Conservation (phyloP, 148 eudicot species). For the Rhododendron molle region DNA sequence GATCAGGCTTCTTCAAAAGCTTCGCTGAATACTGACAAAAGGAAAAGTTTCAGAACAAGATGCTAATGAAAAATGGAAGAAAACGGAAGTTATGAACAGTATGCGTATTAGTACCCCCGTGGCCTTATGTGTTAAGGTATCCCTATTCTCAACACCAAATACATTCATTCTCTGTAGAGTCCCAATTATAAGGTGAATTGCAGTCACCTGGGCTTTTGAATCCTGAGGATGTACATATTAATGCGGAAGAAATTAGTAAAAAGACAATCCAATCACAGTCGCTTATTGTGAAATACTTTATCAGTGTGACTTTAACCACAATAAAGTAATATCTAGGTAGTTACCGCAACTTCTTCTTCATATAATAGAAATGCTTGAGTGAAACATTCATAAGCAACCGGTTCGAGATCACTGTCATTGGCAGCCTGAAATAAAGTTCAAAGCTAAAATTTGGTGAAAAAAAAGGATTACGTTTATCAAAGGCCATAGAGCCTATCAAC, state of each 20-base stretch:
- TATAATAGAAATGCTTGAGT: conserved; percentile 92
- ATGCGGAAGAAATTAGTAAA: not conserved
- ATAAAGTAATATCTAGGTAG: conserved; percentile 6
- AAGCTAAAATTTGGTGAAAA: not conserved
- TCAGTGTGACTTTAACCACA: not conserved
- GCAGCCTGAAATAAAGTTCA: conserved; percentile 60
- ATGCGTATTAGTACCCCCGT: conserved; percentile 68
- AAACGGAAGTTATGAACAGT: not conserved
- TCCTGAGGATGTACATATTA: conserved; percentile 44
- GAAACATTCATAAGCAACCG: conserved; percentile 87
- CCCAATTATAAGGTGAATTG: conserved; percentile 95
- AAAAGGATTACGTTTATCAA: not conserved
- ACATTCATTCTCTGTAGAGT: conserved; percentile 91
- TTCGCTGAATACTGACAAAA: conserved; percentile 85
- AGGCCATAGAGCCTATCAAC: not conserved
- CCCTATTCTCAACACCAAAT: conserved; percentile 92
- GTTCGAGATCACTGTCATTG: conserved; percentile 94
- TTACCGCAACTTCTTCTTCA: conserved; percentile 98
- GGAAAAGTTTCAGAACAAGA: conserved; percentile 5
- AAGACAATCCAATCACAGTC: not conserved
- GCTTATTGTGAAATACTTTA: not conserved
- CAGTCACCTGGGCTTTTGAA: conserved; percentile 97
- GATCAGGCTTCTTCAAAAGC: conserved; percentile 96
- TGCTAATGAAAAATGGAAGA: not conserved
- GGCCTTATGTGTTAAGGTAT: conserved; percentile 95